Percentiles rank a stretch among this genome's conserved stretches.
phyloP scores from a whole-genome alignment of 352 stramenopile genomes.

The Elongisporangium senticosum region DNA sequence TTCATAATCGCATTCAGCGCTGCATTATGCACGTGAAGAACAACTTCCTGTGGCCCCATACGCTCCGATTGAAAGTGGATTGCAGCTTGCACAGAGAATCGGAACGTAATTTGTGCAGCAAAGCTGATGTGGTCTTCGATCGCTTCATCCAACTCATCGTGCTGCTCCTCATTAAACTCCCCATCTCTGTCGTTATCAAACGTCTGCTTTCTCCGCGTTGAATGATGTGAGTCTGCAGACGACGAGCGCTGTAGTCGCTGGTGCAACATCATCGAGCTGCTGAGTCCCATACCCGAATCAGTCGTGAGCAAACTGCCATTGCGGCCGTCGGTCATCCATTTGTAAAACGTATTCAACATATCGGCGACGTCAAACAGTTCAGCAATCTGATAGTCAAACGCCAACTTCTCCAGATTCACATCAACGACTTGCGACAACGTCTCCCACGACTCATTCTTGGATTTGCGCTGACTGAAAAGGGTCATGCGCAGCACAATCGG shows the following conservation, averaged over 20 bases:
- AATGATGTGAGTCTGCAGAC: not conserved
- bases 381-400: constrained; percentile 32
- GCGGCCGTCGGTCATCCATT: constrained; percentile 6
- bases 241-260: not conserved
- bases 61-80: constrained; percentile 33
- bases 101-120: constrained; percentile 51
- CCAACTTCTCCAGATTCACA: constrained; percentile 40
- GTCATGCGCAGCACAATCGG: constrained; percentile 45
- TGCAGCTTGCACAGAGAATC: constrained; percentile 33
- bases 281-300: not conserved
- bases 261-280: constrained; percentile 1
- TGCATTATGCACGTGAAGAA: constrained; percentile 26
- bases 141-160: not conserved
- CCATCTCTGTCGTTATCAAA: not conserved
- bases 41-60: constrained; percentile 29
- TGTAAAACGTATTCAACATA: constrained; percentile 3
- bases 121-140: constrained; percentile 25
- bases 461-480: constrained; percentile 41
- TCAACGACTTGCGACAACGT: constrained; percentile 54
- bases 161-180: constrained; percentile 1
- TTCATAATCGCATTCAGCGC: constrained; percentile 50
- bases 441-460: constrained; percentile 34
- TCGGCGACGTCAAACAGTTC: constrained; percentile 31
- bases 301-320: not conserved
- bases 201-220: not conserved